These are phyloP conservation scores for Brassica juncea DNA, from an alignment of 345 rosid species.

Conservation along the genomic window DNA sequence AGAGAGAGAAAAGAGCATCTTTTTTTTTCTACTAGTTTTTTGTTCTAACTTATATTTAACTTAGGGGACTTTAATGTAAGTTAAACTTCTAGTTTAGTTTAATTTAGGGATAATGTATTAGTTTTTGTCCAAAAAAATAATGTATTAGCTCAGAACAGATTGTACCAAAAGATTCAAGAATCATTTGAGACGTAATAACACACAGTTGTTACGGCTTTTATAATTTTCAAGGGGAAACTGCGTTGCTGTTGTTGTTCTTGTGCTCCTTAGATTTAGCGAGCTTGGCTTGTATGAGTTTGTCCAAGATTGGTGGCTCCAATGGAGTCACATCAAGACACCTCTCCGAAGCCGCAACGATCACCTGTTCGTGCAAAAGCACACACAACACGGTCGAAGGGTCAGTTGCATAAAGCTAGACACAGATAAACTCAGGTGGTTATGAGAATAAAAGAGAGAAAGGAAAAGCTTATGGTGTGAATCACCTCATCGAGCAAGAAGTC, in stretches of 20 bases:
- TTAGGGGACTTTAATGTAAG: not conserved
- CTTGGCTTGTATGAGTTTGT: slow-evolving; percentile 89
- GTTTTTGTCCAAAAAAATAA: not conserved
- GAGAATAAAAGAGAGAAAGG: slow-evolving; percentile 15
- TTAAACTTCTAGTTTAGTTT: not conserved
- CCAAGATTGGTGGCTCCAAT: slow-evolving; percentile 90
- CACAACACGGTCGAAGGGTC: slow-evolving; percentile 1
- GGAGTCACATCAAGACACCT: slow-evolving; percentile 93
- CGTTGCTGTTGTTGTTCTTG: slow-evolving; percentile 35
- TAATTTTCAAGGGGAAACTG: slow-evolving; percentile 29
- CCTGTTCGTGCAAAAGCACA: slow-evolving; percentile 48
- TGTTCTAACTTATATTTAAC: too few relatives aligned
- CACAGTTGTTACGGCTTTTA: not conserved
- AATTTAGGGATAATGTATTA: not conserved
- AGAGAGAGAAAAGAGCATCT: too few relatives aligned
- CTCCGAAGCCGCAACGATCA: slow-evolving; percentile 69
- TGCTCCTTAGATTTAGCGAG: slow-evolving; percentile 60
- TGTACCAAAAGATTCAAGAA: not conserved
- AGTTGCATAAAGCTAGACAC: not conserved
- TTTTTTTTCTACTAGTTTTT: too few relatives aligned
- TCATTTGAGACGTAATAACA: not conserved
- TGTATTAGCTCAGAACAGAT: not conserved
- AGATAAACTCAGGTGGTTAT: not conserved
- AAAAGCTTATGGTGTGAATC: slow-evolving; percentile 12
- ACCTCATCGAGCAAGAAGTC: slow-evolving; percentile 99